Percentiles rank a stretch among this genome's conserved stretches.
These are phyloP conservation scores for Rhizoclosmatium sp. DNA, from an alignment of 192 early-diverging fungal genomes.

Conservation along the genomic window DNA sequence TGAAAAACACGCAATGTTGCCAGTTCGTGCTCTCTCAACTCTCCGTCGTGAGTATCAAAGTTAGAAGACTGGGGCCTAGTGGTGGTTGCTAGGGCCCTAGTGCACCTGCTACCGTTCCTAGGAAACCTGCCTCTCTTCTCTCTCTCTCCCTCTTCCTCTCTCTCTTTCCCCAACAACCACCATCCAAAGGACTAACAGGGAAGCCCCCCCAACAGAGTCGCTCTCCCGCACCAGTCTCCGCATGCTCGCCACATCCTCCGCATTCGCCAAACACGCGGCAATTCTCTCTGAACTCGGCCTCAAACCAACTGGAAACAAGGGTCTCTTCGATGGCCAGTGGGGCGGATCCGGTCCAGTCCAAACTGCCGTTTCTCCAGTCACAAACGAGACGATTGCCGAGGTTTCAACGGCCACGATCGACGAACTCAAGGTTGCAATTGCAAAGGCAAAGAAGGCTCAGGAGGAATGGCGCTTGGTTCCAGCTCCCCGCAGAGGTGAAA, in stretches of 20 bases:
- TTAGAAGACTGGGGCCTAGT: too few species aligned
- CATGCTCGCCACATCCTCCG: background rate
- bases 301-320: background rate
- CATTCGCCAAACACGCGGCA: slow-evolving; percentile 16
- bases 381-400: slow-evolving; percentile 82
- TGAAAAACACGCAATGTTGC: too few species aligned
- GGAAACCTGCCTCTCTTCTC: too few species aligned
- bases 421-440: slow-evolving; percentile 67
- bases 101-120: too few species aligned
- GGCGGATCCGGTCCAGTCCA: slow-evolving; percentile 47
- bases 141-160: too few species aligned
- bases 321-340: slow-evolving; percentile 58
- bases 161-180: too few species aligned
- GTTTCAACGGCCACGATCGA: slow-evolving; percentile 71
- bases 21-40: too few species aligned
- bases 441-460: slow-evolving; percentile 65
- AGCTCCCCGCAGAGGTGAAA: slow-evolving; percentile 86
- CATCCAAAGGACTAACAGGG: too few species aligned
- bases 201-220: too few species aligned
- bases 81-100: too few species aligned
- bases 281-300: slow-evolving; percentile 32
- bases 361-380: slow-evolving; percentile 64
- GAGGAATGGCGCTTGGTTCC: slow-evolving; percentile 70
- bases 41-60: too few species aligned
- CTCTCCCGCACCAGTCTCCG: background rate